Base-by-base conservation (phyloP, 805 yeast genomes). In the Suhomyces sp. region DNA sequence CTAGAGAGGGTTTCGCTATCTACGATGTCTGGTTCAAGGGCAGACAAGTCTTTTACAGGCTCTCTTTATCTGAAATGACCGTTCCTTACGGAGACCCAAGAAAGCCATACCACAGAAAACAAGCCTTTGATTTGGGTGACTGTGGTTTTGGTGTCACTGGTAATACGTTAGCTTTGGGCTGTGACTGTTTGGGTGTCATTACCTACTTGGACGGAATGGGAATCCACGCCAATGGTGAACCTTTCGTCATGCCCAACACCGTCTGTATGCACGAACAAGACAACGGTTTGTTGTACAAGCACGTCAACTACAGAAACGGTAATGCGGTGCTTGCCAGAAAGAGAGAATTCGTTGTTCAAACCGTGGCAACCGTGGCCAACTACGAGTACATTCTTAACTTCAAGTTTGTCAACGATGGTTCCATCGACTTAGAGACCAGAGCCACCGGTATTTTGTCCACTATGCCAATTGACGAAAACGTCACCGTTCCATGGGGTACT, bases 81-180 rank as follows among this genome's bases (percentile, higher is more conserved):
- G 96, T 88, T 57, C 94, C 94, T 33, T 88, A 88, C 65, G 92
- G 90, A 68, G 93, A 88, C 68, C 90, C 92, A 64, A 80, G 93
- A 71, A 84, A 85, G 46, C 94, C 94, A 57, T 85, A 79, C 74
- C 91, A 87, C 72, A 82, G 93, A 79, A 88, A 88, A 74, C 92
- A 87, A 75, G 94, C 94, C 33, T 88, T 88, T 60, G 94, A 88
- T 70, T 78, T 88, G 65, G 94, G 94, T 68, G 94, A 88, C 70
- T 82, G 87, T 74, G 94, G 96, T 19, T 87, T 87, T 57, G 94
- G 94, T 70, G 81, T 76, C 58, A 80, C 77, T 56, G 91, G 88
- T 58, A 86, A 88, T 73, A 79, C 81, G 48, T 77, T 88, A 64
- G 76, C 72, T 47, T 77, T 87, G 57, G 94, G 94, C 51, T 88